Evolutionary conservation across 2,329 filamentous ascomycete genomes (phyloP).

Genomic region (Nigrograna mackinnonii): DNA sequence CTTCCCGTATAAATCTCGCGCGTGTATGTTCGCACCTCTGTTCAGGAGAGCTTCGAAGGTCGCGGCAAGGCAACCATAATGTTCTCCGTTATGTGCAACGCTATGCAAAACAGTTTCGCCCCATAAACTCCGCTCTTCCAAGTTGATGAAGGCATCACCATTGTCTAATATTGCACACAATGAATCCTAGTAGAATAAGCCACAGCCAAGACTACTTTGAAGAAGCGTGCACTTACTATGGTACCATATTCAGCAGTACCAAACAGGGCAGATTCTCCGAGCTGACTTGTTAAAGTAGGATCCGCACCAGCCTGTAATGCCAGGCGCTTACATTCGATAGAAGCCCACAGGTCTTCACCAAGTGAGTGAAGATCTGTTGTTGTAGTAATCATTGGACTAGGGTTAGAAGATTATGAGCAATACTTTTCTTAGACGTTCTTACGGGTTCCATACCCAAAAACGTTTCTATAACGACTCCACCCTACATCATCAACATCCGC

Average conservation of each 20-base stretch:
- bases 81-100: background rate
- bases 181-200: background rate
- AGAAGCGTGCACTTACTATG: background rate
- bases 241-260: background rate
- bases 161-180: background rate
- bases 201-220: no score
- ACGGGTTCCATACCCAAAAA: no score
- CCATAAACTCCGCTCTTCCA: background rate
- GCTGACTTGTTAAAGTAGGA: background rate
- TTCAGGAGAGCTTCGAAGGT: background rate
- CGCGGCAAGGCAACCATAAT: no score
- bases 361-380: no score
- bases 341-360: no score
- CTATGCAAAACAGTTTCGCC: background rate
- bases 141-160: background rate
- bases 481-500: slow-evolving; percentile 11
- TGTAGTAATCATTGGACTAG: no score
- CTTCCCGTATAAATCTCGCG: background rate
- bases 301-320: background rate
- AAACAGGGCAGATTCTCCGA: background rate
- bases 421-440: no score
- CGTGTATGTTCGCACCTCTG: background rate
- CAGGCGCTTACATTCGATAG: background rate
- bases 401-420: no score
- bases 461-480: no score